Conservation (phyloP, 2,329 filamentous ascomycete species). For the Myotisia sp. region DNA sequence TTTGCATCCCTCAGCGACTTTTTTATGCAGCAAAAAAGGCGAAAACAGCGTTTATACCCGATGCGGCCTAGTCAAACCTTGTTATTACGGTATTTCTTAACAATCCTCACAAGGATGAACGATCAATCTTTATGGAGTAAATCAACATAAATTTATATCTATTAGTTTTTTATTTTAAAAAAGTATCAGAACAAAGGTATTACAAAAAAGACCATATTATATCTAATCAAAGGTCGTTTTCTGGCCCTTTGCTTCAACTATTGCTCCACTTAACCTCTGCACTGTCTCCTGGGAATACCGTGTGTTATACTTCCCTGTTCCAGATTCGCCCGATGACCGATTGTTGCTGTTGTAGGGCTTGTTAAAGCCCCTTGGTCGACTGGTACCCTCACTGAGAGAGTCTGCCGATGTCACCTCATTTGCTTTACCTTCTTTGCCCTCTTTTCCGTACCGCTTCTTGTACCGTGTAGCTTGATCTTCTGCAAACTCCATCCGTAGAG, state of each 20-base stretch:
- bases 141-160: too few relatives aligned
- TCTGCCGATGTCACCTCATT: slow-evolving; percentile 2
- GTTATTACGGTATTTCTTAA: too few relatives aligned
- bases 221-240: slow-evolving; percentile 65
- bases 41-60: too few relatives aligned
- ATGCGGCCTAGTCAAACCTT: too few relatives aligned
- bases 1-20: too few relatives aligned
- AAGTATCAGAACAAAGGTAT: too few relatives aligned
- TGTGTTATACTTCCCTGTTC: slow-evolving; percentile 17
- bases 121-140: too few relatives aligned
- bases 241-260: slow-evolving; percentile 63
- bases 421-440: slow-evolving; percentile 21
- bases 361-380: slow-evolving; percentile 27
- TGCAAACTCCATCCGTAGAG: slow-evolving; percentile 78
- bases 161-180: too few relatives aligned
- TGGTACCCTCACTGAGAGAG: slow-evolving; percentile 14
- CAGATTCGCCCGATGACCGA: slow-evolving; percentile 14
- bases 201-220: neutral
- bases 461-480: slow-evolving; percentile 82
- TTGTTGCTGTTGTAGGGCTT: slow-evolving; percentile 27
- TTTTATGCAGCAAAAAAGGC: too few relatives aligned
- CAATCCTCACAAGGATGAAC: too few relatives aligned
- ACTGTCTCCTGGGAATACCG: slow-evolving; percentile 38
- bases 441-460: slow-evolving; percentile 84
- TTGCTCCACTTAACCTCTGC: slow-evolving; percentile 58